Conservation (phyloP, 2,329 filamentous ascomycete genomes). For the Penicillium thymicola region DNA sequence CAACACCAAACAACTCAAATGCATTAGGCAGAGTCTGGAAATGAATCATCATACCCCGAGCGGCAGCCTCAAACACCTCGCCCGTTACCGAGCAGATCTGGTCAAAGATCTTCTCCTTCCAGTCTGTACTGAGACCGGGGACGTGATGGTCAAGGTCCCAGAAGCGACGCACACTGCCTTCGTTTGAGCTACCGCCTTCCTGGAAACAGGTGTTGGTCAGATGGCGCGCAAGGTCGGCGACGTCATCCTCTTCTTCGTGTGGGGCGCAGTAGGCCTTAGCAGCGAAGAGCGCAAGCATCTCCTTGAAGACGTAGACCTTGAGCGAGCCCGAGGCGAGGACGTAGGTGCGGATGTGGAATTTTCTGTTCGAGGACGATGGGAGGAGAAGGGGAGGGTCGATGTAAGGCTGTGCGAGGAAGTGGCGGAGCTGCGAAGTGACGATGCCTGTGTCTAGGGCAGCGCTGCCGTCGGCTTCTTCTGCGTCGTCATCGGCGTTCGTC, state of each 20-base stretch:
- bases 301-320: constrained; percentile 78
- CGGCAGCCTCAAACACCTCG: constrained; percentile 82
- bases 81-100: constrained; percentile 73
- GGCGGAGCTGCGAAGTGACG: constrained; percentile 83
- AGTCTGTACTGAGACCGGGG: constrained; percentile 34
- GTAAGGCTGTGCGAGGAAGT: constrained; percentile 95
- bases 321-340: constrained; percentile 77
- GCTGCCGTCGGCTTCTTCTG: constrained; percentile 18
- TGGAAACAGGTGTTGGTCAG: constrained; percentile 97
- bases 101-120: constrained; percentile 62
- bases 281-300: constrained; percentile 93
- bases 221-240: constrained; percentile 65
- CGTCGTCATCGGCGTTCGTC: constrained; percentile 38
- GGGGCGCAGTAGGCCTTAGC: constrained; percentile 69
- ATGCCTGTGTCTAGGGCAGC: constrained; percentile 54
- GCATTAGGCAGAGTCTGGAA: constrained; percentile 86
- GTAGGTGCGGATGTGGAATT: constrained; percentile 95
- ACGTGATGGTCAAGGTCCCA: constrained; percentile 59
- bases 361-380: constrained; percentile 60
- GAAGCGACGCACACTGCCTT: constrained; percentile 70
- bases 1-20: constrained; percentile 88
- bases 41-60: constrained; percentile 77
- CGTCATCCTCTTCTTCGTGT: constrained; percentile 38
- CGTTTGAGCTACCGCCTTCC: constrained; percentile 50
- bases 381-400: constrained; percentile 83